A percentile compares a stretch with the other conserved stretches of the same genome.
These are phyloP conservation scores for Aulographum hederae DNA, from an alignment of 2,329 filamentous ascomycete genomes.

Conservation along the genomic window DNA sequence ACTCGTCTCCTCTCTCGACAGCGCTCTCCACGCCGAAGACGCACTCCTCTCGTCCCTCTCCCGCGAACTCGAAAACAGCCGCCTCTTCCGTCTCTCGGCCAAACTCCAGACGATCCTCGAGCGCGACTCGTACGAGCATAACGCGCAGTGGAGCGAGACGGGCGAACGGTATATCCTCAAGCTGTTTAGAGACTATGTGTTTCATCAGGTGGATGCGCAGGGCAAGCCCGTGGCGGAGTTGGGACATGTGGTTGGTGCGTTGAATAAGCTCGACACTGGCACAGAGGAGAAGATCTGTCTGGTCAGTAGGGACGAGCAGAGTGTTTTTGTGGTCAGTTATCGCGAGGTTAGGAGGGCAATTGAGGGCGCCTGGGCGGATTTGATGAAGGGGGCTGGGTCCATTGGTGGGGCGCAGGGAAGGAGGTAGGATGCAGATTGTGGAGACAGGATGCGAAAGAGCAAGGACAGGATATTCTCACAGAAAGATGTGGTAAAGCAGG, in stretches of 20 bases:
- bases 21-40: constrained; percentile 62
- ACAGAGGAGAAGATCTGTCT: constrained; percentile 72
- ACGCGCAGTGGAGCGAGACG: constrained; percentile 69
- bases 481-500: too few relatives aligned
- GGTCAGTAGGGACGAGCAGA: constrained; percentile 80
- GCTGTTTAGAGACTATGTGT: constrained; percentile 91
- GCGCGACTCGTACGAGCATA: constrained; percentile 65
- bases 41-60: constrained; percentile 52
- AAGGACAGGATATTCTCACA: too few relatives aligned
- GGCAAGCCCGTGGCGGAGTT: constrained; percentile 72
- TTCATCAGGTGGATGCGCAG: constrained; percentile 80
- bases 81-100: constrained; percentile 59
- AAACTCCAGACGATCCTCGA: constrained; percentile 86
- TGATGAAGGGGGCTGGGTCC: constrained; percentile 27
- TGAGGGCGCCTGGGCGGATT: constrained; percentile 41
- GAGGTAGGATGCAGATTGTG: too few relatives aligned
- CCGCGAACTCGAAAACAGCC: constrained; percentile 76
- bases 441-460: too few relatives aligned
- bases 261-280: constrained; percentile 88
- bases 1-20: constrained; percentile 57
- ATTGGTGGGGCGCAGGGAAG: too few relatives aligned
- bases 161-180: constrained; percentile 86
- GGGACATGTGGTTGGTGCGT: constrained; percentile 66
- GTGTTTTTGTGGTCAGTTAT: constrained; percentile 72
- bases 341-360: constrained; percentile 61